These are phyloP conservation scores for Neofusicoccum parvum DNA, from an alignment of 2,329 filamentous ascomycete species.

Conservation along the genomic window DNA sequence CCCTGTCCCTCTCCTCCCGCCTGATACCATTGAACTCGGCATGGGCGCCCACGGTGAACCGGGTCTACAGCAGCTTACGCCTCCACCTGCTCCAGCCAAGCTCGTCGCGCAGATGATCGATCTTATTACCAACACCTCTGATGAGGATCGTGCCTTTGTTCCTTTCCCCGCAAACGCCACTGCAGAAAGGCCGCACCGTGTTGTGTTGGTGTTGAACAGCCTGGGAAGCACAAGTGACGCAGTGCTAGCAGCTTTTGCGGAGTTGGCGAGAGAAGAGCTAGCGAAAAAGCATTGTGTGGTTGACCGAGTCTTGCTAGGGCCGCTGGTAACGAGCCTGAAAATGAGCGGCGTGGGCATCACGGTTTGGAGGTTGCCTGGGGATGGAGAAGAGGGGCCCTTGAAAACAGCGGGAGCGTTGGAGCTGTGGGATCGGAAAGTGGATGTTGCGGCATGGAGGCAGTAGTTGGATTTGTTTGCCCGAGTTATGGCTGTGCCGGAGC, in stretches of 20 bases:
- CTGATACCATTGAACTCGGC: conserved; percentile 62
- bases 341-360: conserved; percentile 44
- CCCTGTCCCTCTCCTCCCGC: conserved; percentile 58
- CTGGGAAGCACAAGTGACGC: conserved; percentile 41
- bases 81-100: conserved; percentile 35
- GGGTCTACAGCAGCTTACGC: conserved; percentile 59
- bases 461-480: conserved; percentile 21
- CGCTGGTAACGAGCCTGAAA: conserved; percentile 40
- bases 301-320: conserved; percentile 36
- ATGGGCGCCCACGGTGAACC: conserved; percentile 71
- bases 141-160: conserved; percentile 39
- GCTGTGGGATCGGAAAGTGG: conserved; percentile 38
- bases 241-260: conserved; percentile 38
- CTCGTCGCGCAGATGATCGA: conserved; percentile 40
- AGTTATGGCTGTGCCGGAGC: neutral
- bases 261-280: conserved; percentile 34
- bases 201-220: conserved; percentile 39
- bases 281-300: conserved; percentile 34
- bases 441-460: conserved; percentile 41
- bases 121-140: conserved; percentile 35
- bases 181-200: conserved; percentile 9
- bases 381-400: conserved; percentile 29
- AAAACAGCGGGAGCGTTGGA: conserved; percentile 32
- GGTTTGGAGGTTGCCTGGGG: conserved; percentile 36
- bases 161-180: conserved; percentile 37